Percentiles rank a stretch among this genome's conserved stretches.
phyloP scores from a whole-genome alignment of 2,329 filamentous ascomycete species.

The Hirsutella thompsonii region DNA sequence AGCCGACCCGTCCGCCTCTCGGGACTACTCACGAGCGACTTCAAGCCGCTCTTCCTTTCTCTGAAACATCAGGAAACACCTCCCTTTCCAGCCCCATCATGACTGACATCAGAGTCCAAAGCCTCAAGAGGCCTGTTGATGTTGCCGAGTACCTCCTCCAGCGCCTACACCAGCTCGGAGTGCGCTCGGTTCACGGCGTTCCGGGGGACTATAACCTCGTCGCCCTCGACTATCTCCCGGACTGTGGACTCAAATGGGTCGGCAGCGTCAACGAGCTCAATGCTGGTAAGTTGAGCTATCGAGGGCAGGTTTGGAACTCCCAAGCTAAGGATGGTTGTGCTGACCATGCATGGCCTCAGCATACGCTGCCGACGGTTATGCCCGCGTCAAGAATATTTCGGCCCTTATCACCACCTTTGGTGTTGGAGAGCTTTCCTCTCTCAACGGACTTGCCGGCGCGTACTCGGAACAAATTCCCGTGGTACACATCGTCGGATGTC shows the following conservation, averaged over 20 bases:
- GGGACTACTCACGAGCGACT: too few species aligned
- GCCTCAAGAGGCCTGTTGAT: slow-evolving; percentile 37
- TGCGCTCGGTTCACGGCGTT: slow-evolving; percentile 54
- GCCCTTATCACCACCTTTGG: slow-evolving; percentile 67
- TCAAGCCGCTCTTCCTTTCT: neutral
- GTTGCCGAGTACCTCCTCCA: slow-evolving; percentile 58
- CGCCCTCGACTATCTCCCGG: slow-evolving; percentile 52
- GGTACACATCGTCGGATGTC: slow-evolving; percentile 52
- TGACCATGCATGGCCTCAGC: slow-evolving; percentile 25
- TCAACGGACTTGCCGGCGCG: slow-evolving; percentile 63
- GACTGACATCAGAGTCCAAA: slow-evolving; percentile 26
- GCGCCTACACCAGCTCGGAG: slow-evolving; percentile 49
- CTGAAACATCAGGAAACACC: neutral
- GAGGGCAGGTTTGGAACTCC: too few species aligned
- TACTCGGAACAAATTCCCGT: slow-evolving; percentile 62
- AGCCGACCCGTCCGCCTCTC: too few species aligned
- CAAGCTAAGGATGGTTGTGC: too few species aligned
- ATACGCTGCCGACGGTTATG: slow-evolving; percentile 72
- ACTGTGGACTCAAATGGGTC: slow-evolving; percentile 48
- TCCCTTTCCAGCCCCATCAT: slow-evolving; percentile 5
- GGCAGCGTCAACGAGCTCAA: slow-evolving; percentile 63
- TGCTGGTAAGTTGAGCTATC: slow-evolving; percentile 49
- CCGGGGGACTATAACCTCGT: slow-evolving; percentile 63
- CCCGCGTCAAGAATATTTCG: slow-evolving; percentile 56
- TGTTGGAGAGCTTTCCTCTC: slow-evolving; percentile 59